Evolutionary conservation across 2,329 filamentous ascomycete species (phyloP).

Genomic region (Alternaria atra): DNA sequence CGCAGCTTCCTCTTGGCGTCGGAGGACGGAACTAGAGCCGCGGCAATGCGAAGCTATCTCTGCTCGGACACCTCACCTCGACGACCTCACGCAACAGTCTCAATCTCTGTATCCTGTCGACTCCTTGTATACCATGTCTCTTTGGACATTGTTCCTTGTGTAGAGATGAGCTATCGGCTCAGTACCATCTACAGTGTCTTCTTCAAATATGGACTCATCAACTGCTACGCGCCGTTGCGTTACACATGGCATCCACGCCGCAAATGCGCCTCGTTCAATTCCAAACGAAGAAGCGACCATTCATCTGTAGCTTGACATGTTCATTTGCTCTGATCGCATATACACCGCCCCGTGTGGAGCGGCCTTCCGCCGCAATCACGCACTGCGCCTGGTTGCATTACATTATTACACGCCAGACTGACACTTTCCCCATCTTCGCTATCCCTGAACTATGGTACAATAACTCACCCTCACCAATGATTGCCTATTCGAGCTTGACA

Average conservation of each 20-base stretch:
- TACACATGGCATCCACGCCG: conserved; percentile 11
- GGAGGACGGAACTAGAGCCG: conserved; percentile 16
- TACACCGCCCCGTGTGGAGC: conserved; percentile 24
- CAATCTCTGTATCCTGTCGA: neutral
- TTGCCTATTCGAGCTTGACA: conserved; percentile 11
- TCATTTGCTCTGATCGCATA: conserved; percentile 17
- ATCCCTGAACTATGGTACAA: conserved; percentile 9
- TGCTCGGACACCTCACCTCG: conserved; percentile 12
- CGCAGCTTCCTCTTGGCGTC: conserved; percentile 30
- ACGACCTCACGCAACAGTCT: neutral
- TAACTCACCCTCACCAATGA: conserved; percentile 20
- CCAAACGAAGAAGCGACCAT: conserved; percentile 11
- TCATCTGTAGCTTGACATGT: conserved; percentile 13
- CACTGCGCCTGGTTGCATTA: conserved; percentile 23
- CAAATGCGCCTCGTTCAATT: conserved; percentile 12
- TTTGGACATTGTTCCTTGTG: neutral
- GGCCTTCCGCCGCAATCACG: conserved; percentile 18
- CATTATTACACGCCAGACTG: conserved; percentile 20
- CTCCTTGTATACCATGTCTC: neutral
- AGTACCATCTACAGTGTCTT: neutral
- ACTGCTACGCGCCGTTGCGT: conserved; percentile 6
- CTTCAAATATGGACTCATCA: neutral
- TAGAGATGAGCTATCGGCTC: neutral
- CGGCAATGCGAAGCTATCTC: conserved; percentile 24
- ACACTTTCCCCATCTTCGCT: conserved; percentile 13